Evolutionary conservation across 805 yeast genomes (phyloP).

Genomic region (Tetrapisispora taiwanensis): DNA sequence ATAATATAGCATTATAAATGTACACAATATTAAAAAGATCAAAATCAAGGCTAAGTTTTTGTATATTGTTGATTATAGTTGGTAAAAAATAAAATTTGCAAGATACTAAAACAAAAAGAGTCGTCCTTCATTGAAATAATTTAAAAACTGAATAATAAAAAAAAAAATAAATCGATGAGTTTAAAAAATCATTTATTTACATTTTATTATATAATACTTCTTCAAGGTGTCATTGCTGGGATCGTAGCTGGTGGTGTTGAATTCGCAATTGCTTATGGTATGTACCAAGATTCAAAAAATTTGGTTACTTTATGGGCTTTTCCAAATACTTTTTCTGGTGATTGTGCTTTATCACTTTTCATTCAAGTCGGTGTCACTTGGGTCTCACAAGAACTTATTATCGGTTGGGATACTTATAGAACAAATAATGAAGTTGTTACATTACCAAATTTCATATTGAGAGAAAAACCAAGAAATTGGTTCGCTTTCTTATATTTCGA

Average conservation of each 20-base stretch:
- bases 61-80: no score
- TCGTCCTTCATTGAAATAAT: no score
- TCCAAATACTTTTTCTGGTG: slow-evolving; percentile 22
- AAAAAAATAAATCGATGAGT: no score
- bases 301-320: slow-evolving; percentile 19
- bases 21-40: no score
- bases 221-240: slow-evolving; percentile 15
- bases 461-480: background rate
- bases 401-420: slow-evolving; percentile 17
- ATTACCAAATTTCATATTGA: background rate
- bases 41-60: no score
- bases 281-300: slow-evolving; percentile 11
- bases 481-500: slow-evolving; percentile 1
- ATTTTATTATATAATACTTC: slow-evolving; percentile 4
- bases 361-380: slow-evolving; percentile 19
- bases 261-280: slow-evolving; percentile 22
- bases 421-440: background rate
- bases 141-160: no score
- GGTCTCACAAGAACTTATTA: slow-evolving; percentile 13
- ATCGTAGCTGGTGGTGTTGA: slow-evolving; percentile 20
- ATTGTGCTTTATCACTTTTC: slow-evolving; percentile 17
- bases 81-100: no score
- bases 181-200: background rate
- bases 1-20: no score
- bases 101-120: no score